Evolutionary conservation across 495 filamentous ascomycete genomes (phyloP), one percentile per base, ranked within the genome.

Genomic region (Penicillium cataractarum): DNA sequence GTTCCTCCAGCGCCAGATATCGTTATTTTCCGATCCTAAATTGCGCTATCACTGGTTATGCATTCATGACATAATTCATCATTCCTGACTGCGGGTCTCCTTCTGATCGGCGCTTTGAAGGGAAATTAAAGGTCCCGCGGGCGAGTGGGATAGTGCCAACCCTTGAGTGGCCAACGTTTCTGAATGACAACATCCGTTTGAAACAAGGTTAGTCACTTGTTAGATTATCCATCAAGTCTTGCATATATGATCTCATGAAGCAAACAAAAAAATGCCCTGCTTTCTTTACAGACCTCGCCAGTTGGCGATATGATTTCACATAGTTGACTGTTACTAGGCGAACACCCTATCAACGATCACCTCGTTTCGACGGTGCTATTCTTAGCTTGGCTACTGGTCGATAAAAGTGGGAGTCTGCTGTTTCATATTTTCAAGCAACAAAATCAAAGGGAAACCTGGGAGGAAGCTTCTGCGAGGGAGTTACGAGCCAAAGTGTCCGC

Each of bases 321-420:
- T 72, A 72, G 58, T 63, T 72, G 67, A 72, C 58, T 46, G 67
- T 72, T 70, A 67, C 67, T 57, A 70, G 67, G 70, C 52, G 51
- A 65, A 42, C 42, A 26, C 17, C 49, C 37, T 51, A 15, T 22
- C 22, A 32, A 35, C 26, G 46, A 50, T n/a, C 46, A 50, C 46
- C 13, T 29, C 24, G 29, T 29, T 17, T 50, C 24, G 5, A 50
- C 46, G 46, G 12, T 29, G 46, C 46, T 50, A 26, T 29, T 29
- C 46, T 29, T 50, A 29, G 24, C 22, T 26, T 50, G 9, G 13
- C 24, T 26, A 29, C 24, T n/a, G 24, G 46, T 50, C 24, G 7
- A 4, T 29, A 1, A n/a, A 50, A 21, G 12, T 50, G 24, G 29
- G 22, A 29, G 5, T 15, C 1, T 27, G 24, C 46, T 49, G 46